These are phyloP conservation scores for Hyphodiscus sp. DNA, from an alignment of 2,329 filamentous ascomycete genomes.

Conservation along the genomic window DNA sequence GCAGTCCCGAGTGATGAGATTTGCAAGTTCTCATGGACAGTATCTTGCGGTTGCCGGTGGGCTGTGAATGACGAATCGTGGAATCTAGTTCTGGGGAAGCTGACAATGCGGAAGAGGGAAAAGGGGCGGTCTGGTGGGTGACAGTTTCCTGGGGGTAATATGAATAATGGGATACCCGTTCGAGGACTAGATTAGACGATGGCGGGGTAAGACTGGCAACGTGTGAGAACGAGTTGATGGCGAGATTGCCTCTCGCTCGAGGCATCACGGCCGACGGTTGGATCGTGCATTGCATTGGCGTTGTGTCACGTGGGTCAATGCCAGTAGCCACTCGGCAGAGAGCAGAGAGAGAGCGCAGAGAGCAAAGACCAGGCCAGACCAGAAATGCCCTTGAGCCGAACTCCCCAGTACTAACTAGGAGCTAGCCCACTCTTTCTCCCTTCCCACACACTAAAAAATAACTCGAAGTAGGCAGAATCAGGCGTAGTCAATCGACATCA, in stretches of 20 bases:
- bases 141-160: conserved; percentile 8
- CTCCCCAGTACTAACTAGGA: no score
- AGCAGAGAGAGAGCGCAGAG: no score
- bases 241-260: not conserved
- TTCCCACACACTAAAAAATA: not conserved
- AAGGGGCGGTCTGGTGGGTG: conserved; percentile 1
- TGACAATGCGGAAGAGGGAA: not conserved
- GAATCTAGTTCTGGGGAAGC: not conserved
- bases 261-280: not conserved
- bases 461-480: not conserved
- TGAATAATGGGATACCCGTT: not conserved
- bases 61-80: not conserved
- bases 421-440: no score
- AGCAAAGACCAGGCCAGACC: no score
- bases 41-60: not conserved
- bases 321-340: not conserved
- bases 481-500: not conserved
- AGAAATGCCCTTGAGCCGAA: not conserved
- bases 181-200: not conserved
- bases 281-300: not conserved
- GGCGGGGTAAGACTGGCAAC: not conserved
- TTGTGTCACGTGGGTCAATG: not conserved
- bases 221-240: not conserved
- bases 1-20: conserved; percentile 26
- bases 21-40: conserved; percentile 1